phyloP scores from a whole-genome alignment of 1,284 basidiomycete genomes.

The Microbotryum intermedium region DNA sequence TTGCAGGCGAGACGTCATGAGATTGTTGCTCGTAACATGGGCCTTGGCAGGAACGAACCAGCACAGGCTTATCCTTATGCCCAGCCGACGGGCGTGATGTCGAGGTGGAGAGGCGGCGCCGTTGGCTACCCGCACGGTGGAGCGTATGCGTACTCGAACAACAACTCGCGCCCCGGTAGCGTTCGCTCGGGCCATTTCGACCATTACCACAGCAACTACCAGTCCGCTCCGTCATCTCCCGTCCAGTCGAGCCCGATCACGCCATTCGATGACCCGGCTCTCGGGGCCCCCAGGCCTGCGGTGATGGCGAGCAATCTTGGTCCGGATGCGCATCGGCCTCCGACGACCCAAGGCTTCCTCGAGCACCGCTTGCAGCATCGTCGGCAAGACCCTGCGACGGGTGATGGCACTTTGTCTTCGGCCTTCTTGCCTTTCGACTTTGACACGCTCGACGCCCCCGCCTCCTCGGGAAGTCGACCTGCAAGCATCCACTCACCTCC shows the following conservation, averaged over 20 bases:
- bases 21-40: constrained; percentile 2
- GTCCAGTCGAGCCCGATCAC: constrained; percentile 17
- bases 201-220: constrained; percentile 15
- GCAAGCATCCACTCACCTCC: not conserved
- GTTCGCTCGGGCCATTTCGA: constrained; percentile 23
- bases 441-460: constrained; percentile 1
- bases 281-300: no score
- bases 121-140: not conserved
- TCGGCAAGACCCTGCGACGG: not conserved
- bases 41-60: constrained; percentile 13
- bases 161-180: constrained; percentile 21
- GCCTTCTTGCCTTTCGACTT: constrained; percentile 25
- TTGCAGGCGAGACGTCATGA: constrained; percentile 23
- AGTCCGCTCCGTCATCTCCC: constrained; percentile 21
- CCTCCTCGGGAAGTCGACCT: not conserved
- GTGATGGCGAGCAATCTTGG: not conserved
- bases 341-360: constrained; percentile 30
- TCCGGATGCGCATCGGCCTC: constrained; percentile 1
- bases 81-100: constrained; percentile 46
- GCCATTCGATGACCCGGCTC: constrained; percentile 12
- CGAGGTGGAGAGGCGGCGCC: constrained; percentile 43
- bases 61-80: no score
- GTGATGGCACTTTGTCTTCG: not conserved
- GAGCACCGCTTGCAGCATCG: constrained; percentile 32
- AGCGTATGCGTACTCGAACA: constrained; percentile 1